phyloP scores from a whole-genome alignment of 2,329 filamentous ascomycete genomes.

The Colletotrichum liriopes region DNA sequence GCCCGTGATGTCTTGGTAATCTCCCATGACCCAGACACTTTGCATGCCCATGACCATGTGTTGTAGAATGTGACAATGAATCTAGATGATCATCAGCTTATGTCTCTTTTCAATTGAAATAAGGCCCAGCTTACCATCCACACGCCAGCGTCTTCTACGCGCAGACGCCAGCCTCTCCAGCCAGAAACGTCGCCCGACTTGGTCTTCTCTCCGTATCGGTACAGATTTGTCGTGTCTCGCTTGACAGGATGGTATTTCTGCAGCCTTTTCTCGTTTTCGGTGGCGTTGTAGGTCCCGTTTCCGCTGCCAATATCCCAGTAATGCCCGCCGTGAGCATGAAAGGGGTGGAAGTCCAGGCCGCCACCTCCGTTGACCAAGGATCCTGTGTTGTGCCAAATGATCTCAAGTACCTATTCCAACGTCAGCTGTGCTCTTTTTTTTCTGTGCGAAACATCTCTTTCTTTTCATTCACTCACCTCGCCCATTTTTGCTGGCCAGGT shows the following conservation, averaged over 20 bases:
- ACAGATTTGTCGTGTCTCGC: constrained; percentile 69
- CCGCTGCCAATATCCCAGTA: constrained; percentile 69
- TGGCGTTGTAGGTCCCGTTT: constrained; percentile 67
- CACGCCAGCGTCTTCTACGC: constrained; percentile 66
- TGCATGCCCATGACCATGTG: constrained; percentile 71
- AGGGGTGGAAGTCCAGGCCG: constrained; percentile 64
- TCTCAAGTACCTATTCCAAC: constrained; percentile 24
- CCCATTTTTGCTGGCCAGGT: constrained; percentile 69
- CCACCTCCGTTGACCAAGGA: constrained; percentile 52
- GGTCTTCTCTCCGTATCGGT: constrained; percentile 64
- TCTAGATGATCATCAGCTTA: constrained; percentile 38
- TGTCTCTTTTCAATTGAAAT: neutral
- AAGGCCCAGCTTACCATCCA: constrained; percentile 62
- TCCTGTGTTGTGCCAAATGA: constrained; percentile 37
- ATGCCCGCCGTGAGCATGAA: constrained; percentile 70
- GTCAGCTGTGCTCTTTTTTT: constrained; percentile 51
- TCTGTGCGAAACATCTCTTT: constrained; percentile 63
- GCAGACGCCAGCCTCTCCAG: constrained; percentile 74
- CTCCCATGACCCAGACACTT: constrained; percentile 48
- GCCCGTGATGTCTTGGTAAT: constrained; percentile 44
- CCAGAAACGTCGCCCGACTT: constrained; percentile 60
- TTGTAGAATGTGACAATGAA: constrained; percentile 72
- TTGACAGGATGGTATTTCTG: constrained; percentile 53
- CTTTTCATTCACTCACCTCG: constrained; percentile 62
- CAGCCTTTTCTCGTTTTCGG: constrained; percentile 60